Base-by-base conservation (phyloP, 306 rosid genomes). In the Lathyrus aphaca region DNA sequence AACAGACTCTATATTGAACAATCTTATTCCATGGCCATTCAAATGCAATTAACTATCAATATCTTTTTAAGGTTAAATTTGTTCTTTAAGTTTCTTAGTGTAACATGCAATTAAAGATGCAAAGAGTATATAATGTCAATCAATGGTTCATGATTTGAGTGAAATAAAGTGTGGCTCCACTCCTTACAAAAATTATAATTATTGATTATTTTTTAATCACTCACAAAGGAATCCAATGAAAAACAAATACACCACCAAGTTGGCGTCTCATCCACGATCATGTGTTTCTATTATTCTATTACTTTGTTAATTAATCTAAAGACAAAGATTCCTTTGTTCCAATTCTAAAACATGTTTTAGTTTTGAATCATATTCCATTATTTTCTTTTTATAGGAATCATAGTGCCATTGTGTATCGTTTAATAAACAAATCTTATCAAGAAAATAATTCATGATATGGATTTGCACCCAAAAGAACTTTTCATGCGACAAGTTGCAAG, bases 191-290 rank as follows among this genome's bases (percentile, higher is more conserved):
- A 54, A 65, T 3, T 19, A 58, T 17, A 10, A 2, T 19, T 18
- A 45, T 71, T 35, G 57, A 14, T 62, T 69, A 42, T 12, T 59
- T 70, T 70, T 64, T 61, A 44, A 67, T 72, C 59, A 30, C 18
- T 25, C 65, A 15, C 5, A n/a, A 61, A 40, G 82, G 91, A 78
- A 84, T 88, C 91, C 91, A 2, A 84, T 71, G 86, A 19, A 71
- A 51, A 17, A 55, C 13, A 6, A 12, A 3, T 30, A 18, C 91
- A 12, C 44, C 67, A 37, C 51, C 85, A 85, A 44, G 91, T 79
- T 82, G 91, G 84, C 77, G 91, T 83, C 77, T 73, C 94, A 55
- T 82, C 84, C 77, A 83, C 85, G 81, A 79, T 40, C 83, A 66
- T 81, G 66, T 44, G 58, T 58, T 65, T 66, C 16, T 11, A 35